A percentile compares a stretch with the other conserved stretches of the same genome.
These are phyloP conservation scores for Penicillium riverlandense DNA, from an alignment of 495 filamentous ascomycete species.

Conservation along the genomic window DNA sequence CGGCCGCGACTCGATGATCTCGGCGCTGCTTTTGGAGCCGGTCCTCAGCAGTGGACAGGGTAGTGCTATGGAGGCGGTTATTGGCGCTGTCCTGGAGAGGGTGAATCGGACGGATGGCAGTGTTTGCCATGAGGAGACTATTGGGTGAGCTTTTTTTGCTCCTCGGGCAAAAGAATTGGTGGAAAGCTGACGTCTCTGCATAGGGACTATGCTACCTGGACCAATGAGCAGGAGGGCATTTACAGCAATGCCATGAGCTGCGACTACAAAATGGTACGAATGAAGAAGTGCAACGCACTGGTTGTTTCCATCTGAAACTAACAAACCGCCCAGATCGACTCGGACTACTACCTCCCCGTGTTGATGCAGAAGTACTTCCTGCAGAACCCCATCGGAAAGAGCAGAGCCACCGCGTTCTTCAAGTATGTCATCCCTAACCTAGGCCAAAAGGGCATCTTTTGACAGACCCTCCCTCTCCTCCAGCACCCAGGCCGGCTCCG, in stretches of 20 bases:
- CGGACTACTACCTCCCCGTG: slow-evolving; percentile 54
- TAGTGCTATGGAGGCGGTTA: slow-evolving; percentile 53
- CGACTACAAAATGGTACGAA: slow-evolving; percentile 51
- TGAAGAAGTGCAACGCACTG: too few species aligned
- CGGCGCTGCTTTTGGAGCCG: slow-evolving; percentile 47
- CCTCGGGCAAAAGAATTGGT: too few species aligned
- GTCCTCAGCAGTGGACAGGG: slow-evolving; percentile 50
- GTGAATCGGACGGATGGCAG: slow-evolving; percentile 51
- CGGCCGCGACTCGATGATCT: slow-evolving; percentile 58
- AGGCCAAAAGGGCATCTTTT: not conserved
- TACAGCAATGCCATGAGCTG: slow-evolving; percentile 46
- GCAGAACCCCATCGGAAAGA: slow-evolving; percentile 33
- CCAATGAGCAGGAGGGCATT: slow-evolving; percentile 46
- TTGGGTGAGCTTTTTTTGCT: slow-evolving; percentile 33
- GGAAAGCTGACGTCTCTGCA: too few species aligned
- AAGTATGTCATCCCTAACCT: slow-evolving; percentile 10
- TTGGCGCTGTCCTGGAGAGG: slow-evolving; percentile 51
- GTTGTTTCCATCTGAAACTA: too few species aligned
- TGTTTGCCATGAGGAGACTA: slow-evolving; percentile 59
- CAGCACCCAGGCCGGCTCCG: slow-evolving; percentile 34
- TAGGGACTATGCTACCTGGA: slow-evolving; percentile 54
- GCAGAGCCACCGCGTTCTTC: slow-evolving; percentile 39
- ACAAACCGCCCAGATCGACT: slow-evolving; percentile 36
- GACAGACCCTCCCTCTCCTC: not conserved
- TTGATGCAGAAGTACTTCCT: slow-evolving; percentile 54